Evolutionary conservation across 164 flowering plant genomes (phyloP).

Genomic region (Akebia trifoliata): DNA sequence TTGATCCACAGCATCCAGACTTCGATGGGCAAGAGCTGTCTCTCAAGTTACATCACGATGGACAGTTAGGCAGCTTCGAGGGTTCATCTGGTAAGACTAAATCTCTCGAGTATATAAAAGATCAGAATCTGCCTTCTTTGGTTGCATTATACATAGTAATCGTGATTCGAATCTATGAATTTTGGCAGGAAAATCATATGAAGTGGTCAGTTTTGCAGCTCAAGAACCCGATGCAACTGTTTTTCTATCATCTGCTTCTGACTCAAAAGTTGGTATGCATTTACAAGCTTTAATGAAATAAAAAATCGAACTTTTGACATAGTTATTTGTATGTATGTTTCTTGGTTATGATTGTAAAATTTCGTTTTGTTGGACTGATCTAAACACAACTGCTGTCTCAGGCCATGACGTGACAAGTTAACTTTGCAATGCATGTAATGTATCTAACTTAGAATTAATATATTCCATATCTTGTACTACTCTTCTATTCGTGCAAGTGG

Average conservation of each 20-base stretch:
- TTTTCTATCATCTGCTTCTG: constrained; percentile 45
- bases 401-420: too few relatives aligned
- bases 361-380: too few relatives aligned
- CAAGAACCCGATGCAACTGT: constrained; percentile 56
- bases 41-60: constrained; percentile 47
- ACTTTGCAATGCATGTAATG: too few relatives aligned
- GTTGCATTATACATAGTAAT: background rate
- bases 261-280: constrained; percentile 53
- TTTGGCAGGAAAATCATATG: constrained; percentile 56
- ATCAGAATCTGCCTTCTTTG: background rate
- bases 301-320: too few relatives aligned
- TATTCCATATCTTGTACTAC: too few relatives aligned
- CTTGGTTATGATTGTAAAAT: too few relatives aligned
- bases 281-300: too few relatives aligned
- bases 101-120: background rate
- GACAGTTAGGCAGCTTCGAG: constrained; percentile 48
- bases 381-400: too few relatives aligned
- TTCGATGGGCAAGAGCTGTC: constrained; percentile 55
- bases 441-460: too few relatives aligned
- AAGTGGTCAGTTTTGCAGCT: constrained; percentile 46
- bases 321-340: too few relatives aligned
- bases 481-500: too few relatives aligned
- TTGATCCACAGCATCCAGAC: constrained; percentile 39
- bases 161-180: background rate
- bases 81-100: constrained; percentile 47